Evolutionary conservation across 108 stramenopile genomes (phyloP), one percentile per base, ranked within the genome.

Genomic region (Cyclotella choctawhatcheeana): DNA sequence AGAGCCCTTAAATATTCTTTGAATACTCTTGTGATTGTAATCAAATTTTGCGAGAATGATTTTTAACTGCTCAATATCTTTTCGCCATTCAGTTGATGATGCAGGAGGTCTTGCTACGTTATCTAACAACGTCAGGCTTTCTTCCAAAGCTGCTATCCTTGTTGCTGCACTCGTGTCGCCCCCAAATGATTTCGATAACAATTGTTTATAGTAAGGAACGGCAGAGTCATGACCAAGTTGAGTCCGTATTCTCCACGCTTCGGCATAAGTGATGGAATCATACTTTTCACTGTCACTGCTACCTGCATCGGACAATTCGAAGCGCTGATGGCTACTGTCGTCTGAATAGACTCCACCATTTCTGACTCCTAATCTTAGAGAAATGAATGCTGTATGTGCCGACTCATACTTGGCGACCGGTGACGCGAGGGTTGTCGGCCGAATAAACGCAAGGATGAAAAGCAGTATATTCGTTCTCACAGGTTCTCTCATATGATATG

Each of bases 111-210:
- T 16, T 35, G 67, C 75, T 21, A 76, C 60, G 30, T 18, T 2
- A 48, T 56, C 24, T 25, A 76, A 76, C 0, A 76, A 60, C n/a
- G 35, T 6, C 21, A 66, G 21, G 21, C 50, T 52, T 18, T 13
- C n/a, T 12, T 62, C 32, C 13, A 74, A 56, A 18, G 85, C 83
- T 21, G 89, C 85, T 43, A 90, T 83, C 5, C 86, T 40, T 12
- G 84, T 82, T 16, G 81, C 83, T 2, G 89, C 89, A 32, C 86
- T 87, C 14, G 52, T 70, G 56, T 87, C 86, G 2, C 5, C 22
- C n/a, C 67, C 69, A 64, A 1, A 1, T 1, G 3, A 1, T 24
- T 35, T 24, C 32, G 55, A 35, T 44, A 90, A 55, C 10, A 85
- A 29, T 51, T 73, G 54, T 54, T 84, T 82, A 58, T 88, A 88